Conservation (phyloP, 2,329 filamentous ascomycete species). For the Colletotrichum endophyticum region DNA sequence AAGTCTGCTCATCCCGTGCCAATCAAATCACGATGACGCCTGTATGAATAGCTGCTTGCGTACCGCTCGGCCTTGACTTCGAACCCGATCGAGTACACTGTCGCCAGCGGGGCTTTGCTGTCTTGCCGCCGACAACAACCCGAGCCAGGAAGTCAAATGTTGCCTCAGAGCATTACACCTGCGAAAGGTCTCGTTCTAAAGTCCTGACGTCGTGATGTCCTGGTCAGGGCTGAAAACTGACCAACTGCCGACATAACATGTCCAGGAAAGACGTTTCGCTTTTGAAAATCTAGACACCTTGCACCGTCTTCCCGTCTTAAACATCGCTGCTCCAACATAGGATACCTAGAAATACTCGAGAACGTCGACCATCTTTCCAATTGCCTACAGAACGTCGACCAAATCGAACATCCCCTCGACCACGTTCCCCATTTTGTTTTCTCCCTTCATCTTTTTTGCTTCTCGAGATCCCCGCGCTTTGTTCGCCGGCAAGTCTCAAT, state of each 20-base stretch:
- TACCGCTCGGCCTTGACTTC: neutral
- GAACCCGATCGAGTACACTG: neutral
- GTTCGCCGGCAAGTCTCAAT: neutral
- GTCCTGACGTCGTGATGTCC: too few species aligned
- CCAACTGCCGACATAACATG: too few species aligned
- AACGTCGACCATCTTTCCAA: neutral
- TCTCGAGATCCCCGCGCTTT: neutral
- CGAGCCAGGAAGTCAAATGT: neutral
- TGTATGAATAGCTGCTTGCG: neutral
- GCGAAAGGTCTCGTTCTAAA: too few species aligned
- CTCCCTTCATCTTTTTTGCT: neutral
- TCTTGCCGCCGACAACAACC: neutral
- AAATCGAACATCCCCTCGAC: neutral
- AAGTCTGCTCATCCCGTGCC: neutral
- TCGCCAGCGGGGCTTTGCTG: neutral
- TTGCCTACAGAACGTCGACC: neutral
- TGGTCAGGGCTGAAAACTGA: neutral
- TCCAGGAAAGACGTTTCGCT: too few species aligned
- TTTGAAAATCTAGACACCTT: too few species aligned
- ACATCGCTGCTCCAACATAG: neutral
- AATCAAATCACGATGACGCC: neutral
- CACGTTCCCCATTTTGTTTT: neutral
- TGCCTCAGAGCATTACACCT: too few species aligned
- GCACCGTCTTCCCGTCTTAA: too few species aligned
- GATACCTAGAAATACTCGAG: neutral